Base-by-base conservation (phyloP, 768 basidiomycete genomes). In the Auriculariales sp. region DNA sequence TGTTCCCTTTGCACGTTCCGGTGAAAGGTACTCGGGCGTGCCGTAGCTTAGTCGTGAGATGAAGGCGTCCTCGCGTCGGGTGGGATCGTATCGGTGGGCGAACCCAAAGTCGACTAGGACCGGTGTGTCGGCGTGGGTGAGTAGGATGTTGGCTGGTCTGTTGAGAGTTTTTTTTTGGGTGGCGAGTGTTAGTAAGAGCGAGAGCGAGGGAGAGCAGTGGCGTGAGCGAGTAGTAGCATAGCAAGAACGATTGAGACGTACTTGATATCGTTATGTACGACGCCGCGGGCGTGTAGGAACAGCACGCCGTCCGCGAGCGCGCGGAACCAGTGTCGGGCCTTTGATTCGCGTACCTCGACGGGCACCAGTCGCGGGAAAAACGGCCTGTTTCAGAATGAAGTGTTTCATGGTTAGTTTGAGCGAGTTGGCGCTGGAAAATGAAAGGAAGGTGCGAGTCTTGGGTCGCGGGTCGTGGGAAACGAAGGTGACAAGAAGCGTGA, bases 81-180 rank as follows among this genome's bases (percentile, higher is more conserved):
- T 62, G 35, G 73, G 58, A 54, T 88, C 81, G 60, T 92, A 92
- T 55, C 78, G 78, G 59, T 94, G 87, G 2, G 94, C 90, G 57
- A 98, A 99, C 1, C 95, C 94, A 58, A 95, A 99, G 64, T 98
- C 95, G 31, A 95, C 84, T 3, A 98, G 75, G 3, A 95, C 84
- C 1, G 91, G 89, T 1, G 68, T 2, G 59, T 46, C 57, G 55
- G 80, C 72, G 49, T 68, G 65, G 1, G 86, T 85, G 42, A 99
- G 71, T 2, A 99, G 74, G 56, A 99, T 90, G 59, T 99, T 99
- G 14, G 91, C 88, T 1, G 91, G 91, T 58, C 89, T 93, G 54
- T 32, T 9, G 9, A 32, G 7, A 32, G 31, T 32, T 32, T 9
- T 32, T 32, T 15, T 7, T 15, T 7, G 15, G 15, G 15, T 9